Conservation (phyloP, 1,139 yeast species). For the Keqinozyma sinolaborantium region DNA sequence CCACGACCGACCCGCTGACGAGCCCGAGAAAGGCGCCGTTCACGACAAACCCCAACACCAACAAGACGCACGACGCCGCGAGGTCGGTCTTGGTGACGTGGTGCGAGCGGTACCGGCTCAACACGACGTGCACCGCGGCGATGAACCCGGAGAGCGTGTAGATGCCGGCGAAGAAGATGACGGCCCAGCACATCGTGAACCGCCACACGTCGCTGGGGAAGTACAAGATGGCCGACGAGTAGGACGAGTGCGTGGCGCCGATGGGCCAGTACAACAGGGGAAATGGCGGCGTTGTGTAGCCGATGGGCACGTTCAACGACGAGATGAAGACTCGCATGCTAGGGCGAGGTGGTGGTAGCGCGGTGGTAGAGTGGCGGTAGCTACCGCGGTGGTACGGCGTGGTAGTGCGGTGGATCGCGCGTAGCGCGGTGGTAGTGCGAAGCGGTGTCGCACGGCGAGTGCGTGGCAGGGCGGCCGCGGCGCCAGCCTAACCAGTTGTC, state of each 20-base stretch:
- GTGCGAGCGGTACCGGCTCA: constrained; percentile 16
- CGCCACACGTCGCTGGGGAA: constrained; percentile 74
- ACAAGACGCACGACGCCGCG: constrained; percentile 20
- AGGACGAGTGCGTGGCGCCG: constrained; percentile 37
- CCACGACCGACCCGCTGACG: constrained; percentile 70
- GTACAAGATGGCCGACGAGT: constrained; percentile 59
- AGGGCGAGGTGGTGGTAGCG: background rate
- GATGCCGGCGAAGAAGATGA: constrained; percentile 62
- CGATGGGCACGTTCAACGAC: constrained; percentile 61
- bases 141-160: constrained; percentile 64
- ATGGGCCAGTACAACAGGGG: constrained; percentile 81
- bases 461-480: no score
- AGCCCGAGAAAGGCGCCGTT: constrained; percentile 65
- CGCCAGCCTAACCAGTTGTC: no score
- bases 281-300: constrained; percentile 73
- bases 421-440: no score
- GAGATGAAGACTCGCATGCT: constrained; percentile 28
- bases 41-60: constrained; percentile 42
- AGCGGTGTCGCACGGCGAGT: no score
- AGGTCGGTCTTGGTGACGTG: constrained; percentile 4
- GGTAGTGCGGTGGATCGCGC: no score
- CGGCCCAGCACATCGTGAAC: constrained; percentile 79
- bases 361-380: background rate
- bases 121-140: constrained; percentile 45
- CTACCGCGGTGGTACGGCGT: no score